Conservation (phyloP, 1,284 basidiomycete species). For the Cutaneotrichosporon sp. region DNA sequence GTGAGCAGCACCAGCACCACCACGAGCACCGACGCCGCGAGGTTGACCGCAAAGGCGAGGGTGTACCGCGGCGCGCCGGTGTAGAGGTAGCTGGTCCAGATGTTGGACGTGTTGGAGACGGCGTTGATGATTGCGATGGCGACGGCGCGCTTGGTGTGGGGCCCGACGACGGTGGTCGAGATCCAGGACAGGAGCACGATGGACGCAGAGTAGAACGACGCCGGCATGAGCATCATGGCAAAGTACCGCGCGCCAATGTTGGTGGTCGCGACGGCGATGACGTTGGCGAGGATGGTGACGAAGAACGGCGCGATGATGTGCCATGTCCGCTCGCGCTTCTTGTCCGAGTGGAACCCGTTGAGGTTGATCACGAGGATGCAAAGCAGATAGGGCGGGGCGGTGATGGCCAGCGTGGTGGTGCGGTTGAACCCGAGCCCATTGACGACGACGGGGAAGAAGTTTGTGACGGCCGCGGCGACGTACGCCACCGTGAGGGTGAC, state of each 20-base stretch:
- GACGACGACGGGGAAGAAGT: constrained; percentile 50
- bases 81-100: constrained; percentile 53
- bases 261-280: constrained; percentile 62
- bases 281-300: constrained; percentile 67
- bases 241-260: constrained; percentile 48
- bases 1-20: constrained; percentile 34
- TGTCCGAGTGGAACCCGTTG: constrained; percentile 47
- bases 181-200: constrained; percentile 53
- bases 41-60: constrained; percentile 46
- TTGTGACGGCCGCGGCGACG: constrained; percentile 46
- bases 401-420: constrained; percentile 48
- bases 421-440: constrained; percentile 44
- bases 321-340: constrained; percentile 38
- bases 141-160: constrained; percentile 51
- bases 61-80: constrained; percentile 41
- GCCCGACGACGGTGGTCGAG: constrained; percentile 47
- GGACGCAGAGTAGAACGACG: constrained; percentile 46
- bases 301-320: constrained; percentile 21
- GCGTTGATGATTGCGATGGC: constrained; percentile 54
- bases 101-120: constrained; percentile 51
- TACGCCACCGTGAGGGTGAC: constrained; percentile 24
- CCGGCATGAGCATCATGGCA: constrained; percentile 40
- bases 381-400: constrained; percentile 49
- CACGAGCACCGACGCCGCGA: constrained; percentile 45
- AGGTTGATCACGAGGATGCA: constrained; percentile 40